Conservation (phyloP, 2,329 filamentous ascomycete genomes). For the Emergomyces pasteurianus region DNA sequence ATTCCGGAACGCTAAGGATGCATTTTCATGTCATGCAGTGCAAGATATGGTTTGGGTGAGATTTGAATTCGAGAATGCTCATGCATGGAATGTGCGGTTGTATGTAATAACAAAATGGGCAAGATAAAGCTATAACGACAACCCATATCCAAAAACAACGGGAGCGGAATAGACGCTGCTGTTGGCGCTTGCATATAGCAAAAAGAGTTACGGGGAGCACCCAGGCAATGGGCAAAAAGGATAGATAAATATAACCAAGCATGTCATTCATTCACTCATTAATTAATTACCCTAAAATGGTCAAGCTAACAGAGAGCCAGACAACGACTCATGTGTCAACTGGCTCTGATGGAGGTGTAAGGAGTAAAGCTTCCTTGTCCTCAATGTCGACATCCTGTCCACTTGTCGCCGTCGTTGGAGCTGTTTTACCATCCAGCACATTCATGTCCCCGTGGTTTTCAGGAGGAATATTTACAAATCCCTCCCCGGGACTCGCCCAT, state of each 20-base stretch:
- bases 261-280: background rate
- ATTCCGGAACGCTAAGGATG: too few species aligned
- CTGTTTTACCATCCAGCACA: conserved; percentile 6
- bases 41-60: too few species aligned
- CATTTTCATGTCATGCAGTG: too few species aligned
- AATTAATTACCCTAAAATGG: background rate
- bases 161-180: background rate
- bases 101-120: too few species aligned
- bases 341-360: conserved; percentile 23
- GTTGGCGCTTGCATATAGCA: background rate
- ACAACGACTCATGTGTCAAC: conserved; percentile 8
- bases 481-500: conserved; percentile 32
- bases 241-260: background rate
- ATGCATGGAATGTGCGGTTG: too few species aligned
- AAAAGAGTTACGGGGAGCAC: background rate
- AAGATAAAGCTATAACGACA: background rate
- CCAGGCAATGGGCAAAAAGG: background rate
- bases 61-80: too few species aligned
- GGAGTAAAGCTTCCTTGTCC: conserved; percentile 14
- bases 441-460: conserved; percentile 18
- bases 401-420: background rate
- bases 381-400: background rate
- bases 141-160: background rate
- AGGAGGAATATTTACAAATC: conserved; percentile 28
- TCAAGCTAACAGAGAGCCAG: background rate